A percentile compares a stretch with the other conserved stretches of the same genome.
phyloP scores from a whole-genome alignment of 139 green algal genomes.

The Picochlorum sp. region DNA sequence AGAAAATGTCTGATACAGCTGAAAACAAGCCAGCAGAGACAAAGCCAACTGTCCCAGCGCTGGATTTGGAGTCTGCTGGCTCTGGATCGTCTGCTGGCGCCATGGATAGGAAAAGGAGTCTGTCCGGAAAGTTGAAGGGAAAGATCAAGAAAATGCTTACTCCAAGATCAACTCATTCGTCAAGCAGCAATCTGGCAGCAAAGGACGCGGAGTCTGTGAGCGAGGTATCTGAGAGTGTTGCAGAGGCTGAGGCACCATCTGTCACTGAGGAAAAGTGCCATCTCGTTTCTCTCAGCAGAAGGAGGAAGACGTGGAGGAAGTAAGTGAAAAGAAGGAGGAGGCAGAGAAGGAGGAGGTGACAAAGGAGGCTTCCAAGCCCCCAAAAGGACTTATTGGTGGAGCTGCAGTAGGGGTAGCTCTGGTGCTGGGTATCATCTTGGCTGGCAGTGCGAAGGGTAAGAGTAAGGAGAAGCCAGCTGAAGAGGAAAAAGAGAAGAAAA shows the following conservation, averaged over 20 bases:
- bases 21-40: too few relatives aligned
- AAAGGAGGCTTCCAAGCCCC: background rate
- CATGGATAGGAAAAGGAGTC: constrained; percentile 16
- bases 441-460: background rate
- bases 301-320: background rate
- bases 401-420: background rate
- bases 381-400: background rate
- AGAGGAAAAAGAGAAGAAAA: background rate
- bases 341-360: background rate
- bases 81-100: background rate
- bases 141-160: constrained; percentile 8
- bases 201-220: background rate
- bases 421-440: background rate
- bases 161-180: too few relatives aligned
- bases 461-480: background rate
- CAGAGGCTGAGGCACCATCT: background rate
- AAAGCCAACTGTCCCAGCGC: constrained; percentile 6
- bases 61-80: constrained; percentile 1
- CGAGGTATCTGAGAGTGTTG: background rate
- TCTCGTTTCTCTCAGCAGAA: background rate
- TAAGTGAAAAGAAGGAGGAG: background rate
- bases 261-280: background rate
- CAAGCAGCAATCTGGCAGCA: background rate
- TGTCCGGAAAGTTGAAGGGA: constrained; percentile 9
- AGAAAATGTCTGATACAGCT: background rate